Percentiles rank a stretch among this genome's conserved stretches.
Conservation (phyloP, 2,329 filamentous ascomycete species). For the Monosporascus ibericus region DNA sequence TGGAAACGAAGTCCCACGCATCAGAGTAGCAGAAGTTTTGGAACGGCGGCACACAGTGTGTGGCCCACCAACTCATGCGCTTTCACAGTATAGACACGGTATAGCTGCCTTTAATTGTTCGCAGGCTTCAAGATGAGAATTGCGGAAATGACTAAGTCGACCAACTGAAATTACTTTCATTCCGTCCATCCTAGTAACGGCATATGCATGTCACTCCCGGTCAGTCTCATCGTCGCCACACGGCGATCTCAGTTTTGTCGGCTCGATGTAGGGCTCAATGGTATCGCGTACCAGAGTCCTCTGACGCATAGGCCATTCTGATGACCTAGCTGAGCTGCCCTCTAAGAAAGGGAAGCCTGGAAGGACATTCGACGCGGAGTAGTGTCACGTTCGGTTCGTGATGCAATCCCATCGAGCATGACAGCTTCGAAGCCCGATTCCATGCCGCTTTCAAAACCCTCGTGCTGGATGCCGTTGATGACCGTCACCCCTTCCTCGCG, state of each 20-base stretch:
- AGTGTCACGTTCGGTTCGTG: constrained; percentile 48
- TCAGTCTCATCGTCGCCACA: background rate
- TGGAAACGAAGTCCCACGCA: background rate
- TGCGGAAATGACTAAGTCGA: too few relatives aligned
- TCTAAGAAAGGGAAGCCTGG: constrained; percentile 60
- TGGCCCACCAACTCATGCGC: background rate
- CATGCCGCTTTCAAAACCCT: constrained; percentile 38
- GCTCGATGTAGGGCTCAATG: background rate
- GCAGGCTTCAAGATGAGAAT: background rate
- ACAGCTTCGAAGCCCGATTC: constrained; percentile 24
- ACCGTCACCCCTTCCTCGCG: constrained; percentile 51
- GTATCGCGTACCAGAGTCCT: constrained; percentile 26
- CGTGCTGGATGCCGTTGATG: constrained; percentile 55
- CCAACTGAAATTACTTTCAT: too few relatives aligned
- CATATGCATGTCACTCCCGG: background rate
- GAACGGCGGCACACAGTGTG: background rate
- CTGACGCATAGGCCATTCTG: constrained; percentile 62
- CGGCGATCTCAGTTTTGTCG: background rate
- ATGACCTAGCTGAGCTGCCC: constrained; percentile 59
- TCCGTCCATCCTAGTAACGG: too few relatives aligned
- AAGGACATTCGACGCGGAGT: constrained; percentile 50
- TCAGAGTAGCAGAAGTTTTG: background rate
- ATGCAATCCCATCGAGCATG: constrained; percentile 56
- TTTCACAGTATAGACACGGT: background rate
- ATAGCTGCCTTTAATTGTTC: background rate